These are phyloP conservation scores for Phytopythium delawarense DNA, from an alignment of 352 stramenopile species.

Conservation along the genomic window DNA sequence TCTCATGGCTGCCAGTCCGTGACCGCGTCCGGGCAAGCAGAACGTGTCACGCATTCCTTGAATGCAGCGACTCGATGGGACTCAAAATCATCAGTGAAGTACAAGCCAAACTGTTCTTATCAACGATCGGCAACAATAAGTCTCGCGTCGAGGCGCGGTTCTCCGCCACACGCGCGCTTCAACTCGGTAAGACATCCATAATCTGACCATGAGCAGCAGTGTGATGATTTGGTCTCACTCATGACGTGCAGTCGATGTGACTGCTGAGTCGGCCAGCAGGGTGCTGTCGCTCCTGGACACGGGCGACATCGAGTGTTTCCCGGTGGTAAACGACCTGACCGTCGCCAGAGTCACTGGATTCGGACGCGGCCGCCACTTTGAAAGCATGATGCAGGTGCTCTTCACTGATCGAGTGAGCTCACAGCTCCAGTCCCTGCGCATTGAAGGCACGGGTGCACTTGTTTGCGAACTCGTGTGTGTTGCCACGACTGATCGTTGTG, in stretches of 20 bases:
- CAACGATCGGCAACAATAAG: neutral
- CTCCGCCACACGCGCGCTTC: neutral
- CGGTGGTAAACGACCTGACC: conserved; percentile 22
- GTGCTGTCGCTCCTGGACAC: conserved; percentile 33
- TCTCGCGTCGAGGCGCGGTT: neutral
- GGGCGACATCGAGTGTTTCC: conserved; percentile 34
- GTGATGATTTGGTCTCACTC: neutral
- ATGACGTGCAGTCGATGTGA: conserved; percentile 5
- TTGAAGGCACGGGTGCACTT: conserved; percentile 18
- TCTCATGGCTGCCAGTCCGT: conserved; percentile 18
- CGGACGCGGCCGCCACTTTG: conserved; percentile 22
- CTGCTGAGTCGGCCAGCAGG: conserved; percentile 15
- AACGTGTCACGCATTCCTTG: conserved; percentile 27
- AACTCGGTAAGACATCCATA: neutral
- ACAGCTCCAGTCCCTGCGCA: conserved; percentile 21
- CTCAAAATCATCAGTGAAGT: conserved; percentile 18
- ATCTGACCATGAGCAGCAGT: neutral
- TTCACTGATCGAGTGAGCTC: conserved; percentile 48
- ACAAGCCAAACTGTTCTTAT: conserved; percentile 14
- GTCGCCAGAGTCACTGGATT: conserved; percentile 26
- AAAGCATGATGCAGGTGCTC: conserved; percentile 45
- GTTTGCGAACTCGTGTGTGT: neutral
- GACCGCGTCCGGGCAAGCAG: conserved; percentile 28
- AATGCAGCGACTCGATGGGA: conserved; percentile 17
- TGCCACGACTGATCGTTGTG: neutral